These are phyloP conservation scores for Platanus orientalis DNA, from an alignment of 164 flowering plant genomes.

Conservation along the genomic window DNA sequence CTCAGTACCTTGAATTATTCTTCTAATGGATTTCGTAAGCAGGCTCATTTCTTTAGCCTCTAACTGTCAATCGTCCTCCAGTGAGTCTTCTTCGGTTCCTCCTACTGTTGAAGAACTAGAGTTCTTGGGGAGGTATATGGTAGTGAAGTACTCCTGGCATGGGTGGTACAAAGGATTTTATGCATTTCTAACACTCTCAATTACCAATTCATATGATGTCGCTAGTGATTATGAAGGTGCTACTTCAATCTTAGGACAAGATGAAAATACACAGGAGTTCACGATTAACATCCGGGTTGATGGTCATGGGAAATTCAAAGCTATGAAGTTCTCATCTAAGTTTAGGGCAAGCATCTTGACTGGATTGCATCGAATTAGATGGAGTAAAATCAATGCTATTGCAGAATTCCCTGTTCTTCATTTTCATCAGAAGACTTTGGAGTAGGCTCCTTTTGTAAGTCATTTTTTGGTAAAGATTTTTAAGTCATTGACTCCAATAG, in stretches of 20 bases:
- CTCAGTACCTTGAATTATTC: slow-evolving; percentile 53
- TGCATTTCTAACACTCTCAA: slow-evolving; percentile 71
- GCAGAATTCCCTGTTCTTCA: slow-evolving; percentile 87
- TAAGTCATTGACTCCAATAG: too few relatives aligned
- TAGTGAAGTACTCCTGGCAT: slow-evolving; percentile 96
- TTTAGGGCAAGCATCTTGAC: slow-evolving; percentile 86
- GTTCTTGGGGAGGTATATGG: slow-evolving; percentile 79
- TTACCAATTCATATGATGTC: slow-evolving; percentile 85
- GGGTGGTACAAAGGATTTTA: slow-evolving; percentile 92
- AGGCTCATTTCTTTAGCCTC: slow-evolving; percentile 31
- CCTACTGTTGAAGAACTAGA: slow-evolving; percentile 73
- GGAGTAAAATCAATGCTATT: slow-evolving; percentile 43
- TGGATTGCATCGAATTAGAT: slow-evolving; percentile 66
- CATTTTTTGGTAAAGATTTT: too few relatives aligned
- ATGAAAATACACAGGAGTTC: slow-evolving; percentile 78
- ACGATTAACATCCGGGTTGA: slow-evolving; percentile 77
- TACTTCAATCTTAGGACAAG: slow-evolving; percentile 62
- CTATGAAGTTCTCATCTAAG: slow-evolving; percentile 73
- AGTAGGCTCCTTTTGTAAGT: slow-evolving; percentile 94
- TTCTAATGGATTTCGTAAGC: slow-evolving; percentile 61
- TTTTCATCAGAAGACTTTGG: slow-evolving; percentile 57
- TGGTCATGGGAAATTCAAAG: slow-evolving; percentile 84
- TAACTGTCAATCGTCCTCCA: slow-evolving; percentile 15
- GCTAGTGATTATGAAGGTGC: slow-evolving; percentile 71
- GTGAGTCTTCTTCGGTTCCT: slow-evolving; percentile 24